Evolutionary conservation across 805 yeast genomes (phyloP).

Genomic region (Candida silvicultrix): DNA sequence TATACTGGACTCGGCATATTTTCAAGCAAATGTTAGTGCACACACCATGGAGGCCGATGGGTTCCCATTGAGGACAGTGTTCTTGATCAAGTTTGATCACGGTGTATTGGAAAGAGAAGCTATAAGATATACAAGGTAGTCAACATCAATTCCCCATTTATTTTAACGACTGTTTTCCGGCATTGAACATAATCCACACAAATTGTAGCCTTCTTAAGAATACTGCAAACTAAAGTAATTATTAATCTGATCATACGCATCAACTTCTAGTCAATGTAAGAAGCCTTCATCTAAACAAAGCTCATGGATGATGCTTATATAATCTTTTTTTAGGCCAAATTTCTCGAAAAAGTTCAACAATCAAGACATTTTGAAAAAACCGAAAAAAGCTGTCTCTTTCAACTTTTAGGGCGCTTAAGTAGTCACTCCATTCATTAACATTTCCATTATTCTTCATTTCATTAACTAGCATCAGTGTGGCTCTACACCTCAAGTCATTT

Average conservation of each 20-base stretch:
- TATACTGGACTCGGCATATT: conserved; percentile 64
- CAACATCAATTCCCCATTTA: no score
- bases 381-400: not conserved
- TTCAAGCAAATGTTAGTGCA: conserved; percentile 75
- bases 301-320: not conserved
- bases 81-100: conserved; percentile 63
- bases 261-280: no score
- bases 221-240: no score
- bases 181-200: not conserved
- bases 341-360: not conserved
- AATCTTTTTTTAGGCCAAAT: not conserved
- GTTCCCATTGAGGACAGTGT: conserved; percentile 64
- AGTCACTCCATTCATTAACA: not conserved
- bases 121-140: conserved; percentile 28
- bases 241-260: no score
- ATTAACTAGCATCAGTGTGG: no score
- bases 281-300: no score
- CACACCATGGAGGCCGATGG: conserved; percentile 63
- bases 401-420: not conserved
- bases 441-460: no score
- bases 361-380: not conserved
- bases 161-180: no score
- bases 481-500: no score
- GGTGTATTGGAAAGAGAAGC: conserved; percentile 49
- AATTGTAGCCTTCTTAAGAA: no score